phyloP scores from a whole-genome alignment of 306 rosid genomes.

The Glycine tomentella region DNA sequence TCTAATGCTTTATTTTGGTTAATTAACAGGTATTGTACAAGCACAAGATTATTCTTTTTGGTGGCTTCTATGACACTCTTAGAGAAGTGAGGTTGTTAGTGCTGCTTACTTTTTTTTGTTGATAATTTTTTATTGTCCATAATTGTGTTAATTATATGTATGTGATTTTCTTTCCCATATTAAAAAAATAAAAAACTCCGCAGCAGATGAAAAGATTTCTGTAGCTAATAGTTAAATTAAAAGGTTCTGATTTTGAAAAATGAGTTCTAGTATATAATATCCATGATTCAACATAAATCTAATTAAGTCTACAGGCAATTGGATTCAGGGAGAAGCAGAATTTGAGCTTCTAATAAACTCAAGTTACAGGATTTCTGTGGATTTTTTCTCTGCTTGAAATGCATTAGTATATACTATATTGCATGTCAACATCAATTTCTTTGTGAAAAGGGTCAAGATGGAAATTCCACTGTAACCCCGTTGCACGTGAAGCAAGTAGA shows the following conservation, averaged over 20 bases:
- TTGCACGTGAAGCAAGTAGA: background rate
- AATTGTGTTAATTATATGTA: conserved; percentile 3
- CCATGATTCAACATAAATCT: no score
- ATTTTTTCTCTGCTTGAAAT: conserved; percentile 34
- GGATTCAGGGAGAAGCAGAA: background rate
- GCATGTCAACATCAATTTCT: conserved; percentile 5
- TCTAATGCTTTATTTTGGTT: conserved; percentile 38
- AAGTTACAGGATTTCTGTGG: conserved; percentile 9
- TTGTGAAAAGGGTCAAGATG: background rate
- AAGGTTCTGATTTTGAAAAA: conserved; percentile 5
- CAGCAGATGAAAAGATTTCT: conserved; percentile 9
- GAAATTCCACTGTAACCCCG: background rate
- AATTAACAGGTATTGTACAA: conserved; percentile 88
- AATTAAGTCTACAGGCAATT: no score
- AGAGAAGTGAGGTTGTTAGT: conserved; percentile 97
- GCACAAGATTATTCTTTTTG: conserved; percentile 96
- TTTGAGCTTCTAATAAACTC: background rate
- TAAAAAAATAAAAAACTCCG: background rate
- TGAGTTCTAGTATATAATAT: no score
- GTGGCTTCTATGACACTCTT: conserved; percentile 97
- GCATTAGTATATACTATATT: background rate
- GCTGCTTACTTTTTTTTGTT: conserved; percentile 39
- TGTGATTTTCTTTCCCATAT: background rate
- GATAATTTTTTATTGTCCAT: conserved; percentile 25
- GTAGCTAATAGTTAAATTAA: background rate